Evolutionary conservation across 2,329 filamentous ascomycete genomes (phyloP).

Genomic region (Microsporum ferrugineum): DNA sequence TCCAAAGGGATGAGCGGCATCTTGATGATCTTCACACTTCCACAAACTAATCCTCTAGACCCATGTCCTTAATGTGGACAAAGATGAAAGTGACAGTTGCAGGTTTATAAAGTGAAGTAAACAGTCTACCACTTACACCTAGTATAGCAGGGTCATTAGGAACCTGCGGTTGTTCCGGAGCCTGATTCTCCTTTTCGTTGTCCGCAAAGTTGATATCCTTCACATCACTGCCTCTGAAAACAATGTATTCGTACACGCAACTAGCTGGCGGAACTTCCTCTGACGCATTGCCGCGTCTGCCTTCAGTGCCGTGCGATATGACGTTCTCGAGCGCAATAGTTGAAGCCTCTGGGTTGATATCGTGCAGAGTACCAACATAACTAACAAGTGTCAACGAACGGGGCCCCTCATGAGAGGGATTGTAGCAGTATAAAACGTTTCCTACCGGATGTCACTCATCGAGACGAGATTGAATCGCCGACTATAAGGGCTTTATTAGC

Average conservation of each 20-base stretch:
- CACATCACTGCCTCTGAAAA: conserved; percentile 95
- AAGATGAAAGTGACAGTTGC: conserved; percentile 7
- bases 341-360: conserved; percentile 95
- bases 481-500: conserved; percentile 37
- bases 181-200: conserved; percentile 57
- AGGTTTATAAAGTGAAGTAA: neutral
- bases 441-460: conserved; percentile 91
- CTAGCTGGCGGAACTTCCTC: conserved; percentile 77
- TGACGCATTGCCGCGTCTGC: conserved; percentile 62
- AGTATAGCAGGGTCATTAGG: conserved; percentile 95
- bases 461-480: conserved; percentile 94
- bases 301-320: conserved; percentile 86
- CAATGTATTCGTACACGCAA: conserved; percentile 94
- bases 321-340: conserved; percentile 97
- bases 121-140: conserved; percentile 59
- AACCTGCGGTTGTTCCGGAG: conserved; percentile 63
- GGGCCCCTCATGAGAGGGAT: neutral
- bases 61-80: conserved; percentile 54
- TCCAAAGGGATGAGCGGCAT: neutral
- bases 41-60: conserved; percentile 79
- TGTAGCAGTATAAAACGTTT: conserved; percentile 17
- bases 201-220: conserved; percentile 95
- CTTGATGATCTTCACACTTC: conserved; percentile 63
- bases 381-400: conserved; percentile 36
- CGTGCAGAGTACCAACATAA: conserved; percentile 89